A percentile compares a stretch with the other conserved stretches of the same genome.
phyloP scores from a whole-genome alignment of 2,329 filamentous ascomycete species.

The Domatiomyces catenatus region DNA sequence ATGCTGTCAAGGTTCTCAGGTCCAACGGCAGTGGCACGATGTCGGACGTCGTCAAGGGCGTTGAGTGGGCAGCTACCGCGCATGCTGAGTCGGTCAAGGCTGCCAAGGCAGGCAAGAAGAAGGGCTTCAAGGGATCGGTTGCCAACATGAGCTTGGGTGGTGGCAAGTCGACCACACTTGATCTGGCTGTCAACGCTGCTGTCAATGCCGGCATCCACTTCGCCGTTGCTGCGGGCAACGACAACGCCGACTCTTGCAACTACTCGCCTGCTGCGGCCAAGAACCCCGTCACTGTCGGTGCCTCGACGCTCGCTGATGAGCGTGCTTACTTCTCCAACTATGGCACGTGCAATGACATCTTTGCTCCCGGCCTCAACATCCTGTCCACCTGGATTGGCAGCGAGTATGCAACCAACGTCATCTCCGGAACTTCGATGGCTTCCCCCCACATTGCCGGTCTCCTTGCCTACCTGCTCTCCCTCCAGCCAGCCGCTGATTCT shows the following conservation, averaged over 20 bases:
- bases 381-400: slow-evolving; percentile 96
- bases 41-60: slow-evolving; percentile 97
- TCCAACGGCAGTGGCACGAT: slow-evolving; percentile 97
- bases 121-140: slow-evolving; percentile 97
- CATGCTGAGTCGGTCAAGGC: slow-evolving; percentile 61
- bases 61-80: slow-evolving; percentile 76
- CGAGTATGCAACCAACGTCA: slow-evolving; percentile 93
- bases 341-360: slow-evolving; percentile 91
- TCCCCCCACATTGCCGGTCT: slow-evolving; percentile 95
- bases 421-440: slow-evolving; percentile 98
- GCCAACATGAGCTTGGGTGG: slow-evolving; percentile 99
- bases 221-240: slow-evolving; percentile 93
- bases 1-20: slow-evolving; percentile 94
- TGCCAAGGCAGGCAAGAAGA: slow-evolving; percentile 73
- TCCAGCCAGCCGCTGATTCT: slow-evolving; percentile 79
- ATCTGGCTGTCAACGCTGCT: slow-evolving; percentile 84
- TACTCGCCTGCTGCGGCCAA: slow-evolving; percentile 91
- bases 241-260: slow-evolving; percentile 97
- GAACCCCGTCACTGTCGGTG: slow-evolving; percentile 89
- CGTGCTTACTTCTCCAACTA: slow-evolving; percentile 99
- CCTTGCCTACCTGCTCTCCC: slow-evolving; percentile 91
- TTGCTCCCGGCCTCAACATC: slow-evolving; percentile 92
- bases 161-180: slow-evolving; percentile 85
- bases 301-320: slow-evolving; percentile 81
- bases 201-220: slow-evolving; percentile 90